These are phyloP conservation scores for Calonectria ilicicola DNA, from an alignment of 2,329 filamentous ascomycete genomes.

Conservation along the genomic window DNA sequence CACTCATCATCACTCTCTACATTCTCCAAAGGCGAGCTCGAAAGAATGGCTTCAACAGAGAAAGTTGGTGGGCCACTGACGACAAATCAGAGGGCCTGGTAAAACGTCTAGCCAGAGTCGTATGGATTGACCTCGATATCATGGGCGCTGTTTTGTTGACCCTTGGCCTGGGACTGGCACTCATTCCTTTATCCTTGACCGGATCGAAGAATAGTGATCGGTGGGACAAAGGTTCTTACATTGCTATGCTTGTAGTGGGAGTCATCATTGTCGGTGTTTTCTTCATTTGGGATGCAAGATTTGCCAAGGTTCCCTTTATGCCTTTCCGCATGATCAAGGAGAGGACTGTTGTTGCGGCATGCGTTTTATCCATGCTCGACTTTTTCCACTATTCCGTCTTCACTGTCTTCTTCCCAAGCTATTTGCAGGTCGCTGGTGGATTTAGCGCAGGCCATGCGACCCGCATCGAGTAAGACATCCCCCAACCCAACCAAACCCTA, in stretches of 20 bases:
- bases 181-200: conserved; percentile 53
- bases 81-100: conserved; percentile 30
- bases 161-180: conserved; percentile 47
- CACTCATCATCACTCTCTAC: conserved; percentile 48
- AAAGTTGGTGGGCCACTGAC: conserved; percentile 29
- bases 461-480: conserved; percentile 48
- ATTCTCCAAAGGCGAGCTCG: conserved; percentile 46
- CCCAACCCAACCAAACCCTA: fast-evolving
- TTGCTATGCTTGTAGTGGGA: conserved; percentile 50
- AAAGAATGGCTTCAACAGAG: conserved; percentile 32
- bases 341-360: conserved; percentile 53
- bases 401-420: conserved; percentile 54
- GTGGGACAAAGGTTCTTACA: conserved; percentile 49
- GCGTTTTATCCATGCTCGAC: conserved; percentile 50
- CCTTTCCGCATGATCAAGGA: conserved; percentile 54
- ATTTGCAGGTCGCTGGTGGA: conserved; percentile 52
- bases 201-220: conserved; percentile 47
- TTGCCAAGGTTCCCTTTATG: conserved; percentile 52
- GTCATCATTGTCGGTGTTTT: conserved; percentile 41
- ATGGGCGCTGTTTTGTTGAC: conserved; percentile 48
- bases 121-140: conserved; percentile 50
- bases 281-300: conserved; percentile 51
- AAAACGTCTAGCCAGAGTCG: conserved; percentile 34
- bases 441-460: conserved; percentile 51
- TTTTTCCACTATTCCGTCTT: conserved; percentile 53